Base-by-base conservation (phyloP, 1,284 basidiomycete genomes). In the Cystobasidium pallidum region DNA sequence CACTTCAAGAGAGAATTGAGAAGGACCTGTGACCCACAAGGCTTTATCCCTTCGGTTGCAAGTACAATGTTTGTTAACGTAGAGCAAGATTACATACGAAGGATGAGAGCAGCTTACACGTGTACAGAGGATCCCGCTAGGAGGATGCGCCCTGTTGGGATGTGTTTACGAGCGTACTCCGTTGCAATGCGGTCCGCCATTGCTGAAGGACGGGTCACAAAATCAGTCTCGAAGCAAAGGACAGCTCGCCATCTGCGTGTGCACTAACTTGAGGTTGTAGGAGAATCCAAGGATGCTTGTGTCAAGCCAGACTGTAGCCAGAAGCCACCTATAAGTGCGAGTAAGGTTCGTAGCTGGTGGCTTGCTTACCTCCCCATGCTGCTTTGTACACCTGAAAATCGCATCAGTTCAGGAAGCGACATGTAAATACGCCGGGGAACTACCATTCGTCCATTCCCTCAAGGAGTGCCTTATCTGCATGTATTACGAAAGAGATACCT, bases 401-500 rank as follows among this genome's bases (percentile, higher is more conserved):
- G 30, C 39, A n/a, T 24, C 6, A 62, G 45, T 28, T 13, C 10
- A 54, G 21, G 36, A 47, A 13, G 51, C 26, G 34, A 15, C 13
- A 19, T 54, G 13, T 10, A 8, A 28, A 2, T 34, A 39, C 1
- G 26, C 59, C 45, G n/a, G 15, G 26, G 49, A 19, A 63, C 55
- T 24, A 78, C 77, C 76, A 78, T 26, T 75, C 77, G 39, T 77
- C 76, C 78, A 78, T 78, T 4, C 47, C n/a, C 24, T 85, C 84
- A 17, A 86, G 76, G 0, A 85, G 81, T 0, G 76, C 76, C 73
- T 83, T 83, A 7, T 80, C 77, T 1, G 85, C 85, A 39, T 78
- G 77, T 62, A 86, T 83, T 21, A 85, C 81, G 74, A 81, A 85
- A 55, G 80, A 79, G 13, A 86, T 79, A 2, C 85, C 85, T 21